phyloP scores from a whole-genome alignment of 306 rosid genomes.

The Parietaria judaica region DNA sequence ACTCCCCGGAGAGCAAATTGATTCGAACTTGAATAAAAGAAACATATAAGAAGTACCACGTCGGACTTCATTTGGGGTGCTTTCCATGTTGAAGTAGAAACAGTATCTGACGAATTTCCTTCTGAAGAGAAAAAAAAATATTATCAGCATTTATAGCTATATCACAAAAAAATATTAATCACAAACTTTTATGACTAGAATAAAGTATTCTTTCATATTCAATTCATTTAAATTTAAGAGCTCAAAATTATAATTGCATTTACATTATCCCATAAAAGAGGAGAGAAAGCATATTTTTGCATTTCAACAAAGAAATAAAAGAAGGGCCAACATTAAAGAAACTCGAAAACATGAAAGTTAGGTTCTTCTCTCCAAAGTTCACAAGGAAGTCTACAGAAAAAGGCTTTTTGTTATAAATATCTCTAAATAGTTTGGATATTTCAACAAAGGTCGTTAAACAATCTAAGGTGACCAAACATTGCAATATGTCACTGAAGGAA shows the following conservation, averaged over 20 bases:
- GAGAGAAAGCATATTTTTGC: neutral
- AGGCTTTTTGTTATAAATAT: too few relatives aligned
- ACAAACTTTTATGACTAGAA: too few relatives aligned
- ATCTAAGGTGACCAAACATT: too few relatives aligned
- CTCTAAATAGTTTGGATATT: too few relatives aligned
- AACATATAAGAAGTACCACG: constrained; percentile 29
- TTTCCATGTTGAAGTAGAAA: constrained; percentile 31
- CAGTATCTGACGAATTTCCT: constrained; percentile 1
- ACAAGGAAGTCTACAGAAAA: too few relatives aligned
- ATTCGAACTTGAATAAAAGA: neutral
- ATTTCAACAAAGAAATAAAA: neutral
- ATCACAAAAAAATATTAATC: too few relatives aligned
- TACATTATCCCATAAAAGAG: neutral
- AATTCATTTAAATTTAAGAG: neutral
- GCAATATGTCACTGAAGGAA: too few relatives aligned
- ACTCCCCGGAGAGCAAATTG: neutral
- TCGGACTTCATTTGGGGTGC: constrained; percentile 28
- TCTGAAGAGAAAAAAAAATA: constrained; percentile 1
- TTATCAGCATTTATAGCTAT: too few relatives aligned
- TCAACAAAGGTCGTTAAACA: too few relatives aligned
- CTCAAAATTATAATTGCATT: neutral
- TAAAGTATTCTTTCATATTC: too few relatives aligned
- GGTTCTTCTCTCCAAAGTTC: too few relatives aligned
- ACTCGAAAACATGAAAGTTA: neutral
- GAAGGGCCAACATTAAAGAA: neutral